Conservation (phyloP, 176 grass and related monocot genomes). For the Phoenix dactylifera region DNA sequence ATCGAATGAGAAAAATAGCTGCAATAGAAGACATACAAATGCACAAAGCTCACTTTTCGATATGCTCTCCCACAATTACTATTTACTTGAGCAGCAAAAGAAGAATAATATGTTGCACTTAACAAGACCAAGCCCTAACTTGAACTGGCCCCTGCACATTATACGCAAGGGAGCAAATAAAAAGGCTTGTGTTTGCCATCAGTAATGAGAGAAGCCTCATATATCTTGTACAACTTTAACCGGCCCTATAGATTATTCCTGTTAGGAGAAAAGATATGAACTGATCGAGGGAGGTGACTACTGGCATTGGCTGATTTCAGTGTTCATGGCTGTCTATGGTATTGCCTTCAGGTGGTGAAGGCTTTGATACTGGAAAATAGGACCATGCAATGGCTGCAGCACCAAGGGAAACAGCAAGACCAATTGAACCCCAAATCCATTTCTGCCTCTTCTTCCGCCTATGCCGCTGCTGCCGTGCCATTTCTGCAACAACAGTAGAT, state of each 20-base stretch:
- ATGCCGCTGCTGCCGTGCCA: conserved; percentile 61
- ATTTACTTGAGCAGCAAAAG: too few relatives aligned
- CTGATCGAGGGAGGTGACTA: background rate
- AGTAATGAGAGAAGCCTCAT: background rate
- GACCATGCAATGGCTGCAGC: conserved; percentile 76
- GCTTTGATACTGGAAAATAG: conserved; percentile 43
- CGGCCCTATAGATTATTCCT: background rate
- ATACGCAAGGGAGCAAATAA: too few relatives aligned
- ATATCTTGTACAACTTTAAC: background rate
- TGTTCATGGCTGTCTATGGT: background rate
- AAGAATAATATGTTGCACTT: too few relatives aligned
- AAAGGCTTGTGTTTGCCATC: background rate
- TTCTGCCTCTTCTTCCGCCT: conserved; percentile 65
- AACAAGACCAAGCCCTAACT: too few relatives aligned
- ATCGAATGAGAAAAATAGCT: too few relatives aligned
- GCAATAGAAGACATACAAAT: too few relatives aligned
- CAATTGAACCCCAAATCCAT: conserved; percentile 88
- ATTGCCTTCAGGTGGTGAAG: conserved; percentile 21
- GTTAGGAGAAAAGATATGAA: background rate
- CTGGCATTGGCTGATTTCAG: background rate
- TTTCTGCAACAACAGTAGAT: conserved; percentile 34
- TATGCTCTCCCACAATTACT: too few relatives aligned
- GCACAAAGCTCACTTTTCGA: too few relatives aligned
- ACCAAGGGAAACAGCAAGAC: conserved; percentile 67
- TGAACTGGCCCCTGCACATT: too few relatives aligned